Conservation (phyloP, 163 green algal species). For the Coccomyxa subellipsoidea region DNA sequence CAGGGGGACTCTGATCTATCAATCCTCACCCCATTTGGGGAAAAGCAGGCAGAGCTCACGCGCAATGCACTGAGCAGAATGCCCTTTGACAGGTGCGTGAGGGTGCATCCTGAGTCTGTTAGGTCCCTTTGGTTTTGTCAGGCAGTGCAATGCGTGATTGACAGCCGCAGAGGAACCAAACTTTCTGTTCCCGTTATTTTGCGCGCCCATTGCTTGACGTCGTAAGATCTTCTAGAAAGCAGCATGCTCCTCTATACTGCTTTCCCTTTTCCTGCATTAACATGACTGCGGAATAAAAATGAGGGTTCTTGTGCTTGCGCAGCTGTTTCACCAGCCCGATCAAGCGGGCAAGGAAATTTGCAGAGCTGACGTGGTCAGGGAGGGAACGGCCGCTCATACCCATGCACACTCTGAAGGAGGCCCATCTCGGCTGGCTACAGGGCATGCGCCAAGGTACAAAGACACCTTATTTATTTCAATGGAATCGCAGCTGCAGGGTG, state of each 20-base stretch:
- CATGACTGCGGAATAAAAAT: not conserved
- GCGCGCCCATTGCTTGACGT: no score
- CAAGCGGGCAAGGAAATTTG: conserved; percentile 43
- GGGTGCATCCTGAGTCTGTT: no score
- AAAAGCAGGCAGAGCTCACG: conserved; percentile 45
- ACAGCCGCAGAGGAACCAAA: no score
- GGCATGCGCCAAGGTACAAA: conserved; percentile 56
- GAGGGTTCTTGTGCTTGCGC: not conserved
- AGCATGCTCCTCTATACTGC: no score
- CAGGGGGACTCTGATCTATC: conserved; percentile 59
- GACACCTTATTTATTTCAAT: not conserved
- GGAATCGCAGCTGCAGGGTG: not conserved
- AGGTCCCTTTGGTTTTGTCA: no score
- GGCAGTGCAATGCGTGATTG: no score
- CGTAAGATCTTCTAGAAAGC: no score
- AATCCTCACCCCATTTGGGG: conserved; percentile 48
- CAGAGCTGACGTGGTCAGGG: conserved; percentile 65
- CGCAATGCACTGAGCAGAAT: conserved; percentile 43
- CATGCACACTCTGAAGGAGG: conserved; percentile 52
- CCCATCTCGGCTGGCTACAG: conserved; percentile 62
- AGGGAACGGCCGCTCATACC: conserved; percentile 37
- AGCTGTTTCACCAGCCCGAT: conserved; percentile 68
- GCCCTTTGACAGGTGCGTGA: conserved; percentile 49
- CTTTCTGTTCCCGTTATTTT: no score
- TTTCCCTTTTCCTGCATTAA: no score